Percentiles rank a stretch among this genome's conserved stretches.
These are phyloP conservation scores for Neofusicoccum laricinum DNA, from an alignment of 2,329 filamentous ascomycete species.

Conservation along the genomic window DNA sequence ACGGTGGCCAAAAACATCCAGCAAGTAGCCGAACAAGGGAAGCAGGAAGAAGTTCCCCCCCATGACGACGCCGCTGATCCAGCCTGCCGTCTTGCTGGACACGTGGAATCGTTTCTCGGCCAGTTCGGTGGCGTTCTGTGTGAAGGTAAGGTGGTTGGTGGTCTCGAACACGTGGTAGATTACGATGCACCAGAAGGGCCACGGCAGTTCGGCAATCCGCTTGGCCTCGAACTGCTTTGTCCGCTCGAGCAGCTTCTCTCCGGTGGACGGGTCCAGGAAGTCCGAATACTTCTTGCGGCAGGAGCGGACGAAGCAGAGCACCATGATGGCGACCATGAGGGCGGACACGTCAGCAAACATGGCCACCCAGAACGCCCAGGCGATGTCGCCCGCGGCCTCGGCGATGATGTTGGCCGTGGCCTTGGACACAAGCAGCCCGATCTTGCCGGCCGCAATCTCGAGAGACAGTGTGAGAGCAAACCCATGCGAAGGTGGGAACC, in stretches of 20 bases:
- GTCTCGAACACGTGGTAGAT: slow-evolving; percentile 59
- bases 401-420: slow-evolving; percentile 59
- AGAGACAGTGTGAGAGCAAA: slow-evolving; percentile 61
- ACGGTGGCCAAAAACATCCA: slow-evolving; percentile 57
- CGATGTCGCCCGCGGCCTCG: slow-evolving; percentile 45
- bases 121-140: slow-evolving; percentile 59
- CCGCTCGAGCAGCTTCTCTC: not conserved
- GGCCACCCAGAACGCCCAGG: not conserved
- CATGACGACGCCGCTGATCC: slow-evolving; percentile 57
- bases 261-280: not conserved
- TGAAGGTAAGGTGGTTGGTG: slow-evolving; percentile 53
- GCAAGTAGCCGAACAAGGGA: slow-evolving; percentile 53
- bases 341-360: not conserved
- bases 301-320: not conserved
- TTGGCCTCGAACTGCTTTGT: slow-evolving; percentile 45
- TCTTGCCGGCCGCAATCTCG: slow-evolving; percentile 60
- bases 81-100: slow-evolving; percentile 55
- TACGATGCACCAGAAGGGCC: slow-evolving; percentile 58
- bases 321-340: not conserved
- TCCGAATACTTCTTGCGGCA: not conserved
- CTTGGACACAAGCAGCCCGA: slow-evolving; percentile 60
- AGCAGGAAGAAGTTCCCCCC: slow-evolving; percentile 60
- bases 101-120: slow-evolving; percentile 58
- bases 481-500: slow-evolving; percentile 56
- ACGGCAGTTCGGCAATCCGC: slow-evolving; percentile 56